Percentiles rank a stretch among this genome's conserved stretches.
phyloP scores from a whole-genome alignment of 2,329 filamentous ascomycete genomes.

The Amesomyces nigricolor region DNA sequence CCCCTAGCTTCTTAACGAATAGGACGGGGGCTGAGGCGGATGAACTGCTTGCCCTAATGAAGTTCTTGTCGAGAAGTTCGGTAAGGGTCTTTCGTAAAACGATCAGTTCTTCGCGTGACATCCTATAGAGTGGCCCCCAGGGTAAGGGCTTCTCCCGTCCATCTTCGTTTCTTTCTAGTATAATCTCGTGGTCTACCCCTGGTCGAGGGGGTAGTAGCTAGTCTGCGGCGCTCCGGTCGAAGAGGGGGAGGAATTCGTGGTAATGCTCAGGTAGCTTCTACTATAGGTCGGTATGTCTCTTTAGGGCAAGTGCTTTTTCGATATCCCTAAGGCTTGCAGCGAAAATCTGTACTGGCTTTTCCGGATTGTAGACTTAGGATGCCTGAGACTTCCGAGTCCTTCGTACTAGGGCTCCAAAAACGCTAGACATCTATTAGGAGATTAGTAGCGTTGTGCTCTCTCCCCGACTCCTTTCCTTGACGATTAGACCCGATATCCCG shows the following conservation, averaged over 20 bases:
- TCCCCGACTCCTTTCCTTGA: too few relatives aligned
- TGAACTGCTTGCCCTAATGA: background rate
- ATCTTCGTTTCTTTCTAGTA: background rate
- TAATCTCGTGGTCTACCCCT: background rate
- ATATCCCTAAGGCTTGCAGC: background rate
- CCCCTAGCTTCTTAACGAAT: background rate
- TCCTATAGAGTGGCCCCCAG: background rate
- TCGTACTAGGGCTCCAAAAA: background rate
- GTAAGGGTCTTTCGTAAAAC: background rate
- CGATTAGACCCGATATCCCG: too few relatives aligned
- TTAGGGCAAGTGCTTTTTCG: background rate
- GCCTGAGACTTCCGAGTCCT: too few relatives aligned
- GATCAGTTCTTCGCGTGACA: background rate
- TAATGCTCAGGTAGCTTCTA: background rate
- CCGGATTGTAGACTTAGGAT: background rate
- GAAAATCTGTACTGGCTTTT: background rate
- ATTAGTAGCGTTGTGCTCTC: background rate
- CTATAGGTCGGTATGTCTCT: background rate
- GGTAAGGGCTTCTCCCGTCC: background rate
- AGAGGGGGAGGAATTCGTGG: background rate
- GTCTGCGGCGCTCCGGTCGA: background rate
- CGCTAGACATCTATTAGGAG: background rate
- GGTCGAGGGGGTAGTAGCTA: background rate
- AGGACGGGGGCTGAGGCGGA: background rate
- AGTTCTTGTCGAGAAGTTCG: background rate